These are phyloP conservation scores for Botrytis paeoniae DNA, from an alignment of 2,329 filamentous ascomycete genomes.

Conservation along the genomic window DNA sequence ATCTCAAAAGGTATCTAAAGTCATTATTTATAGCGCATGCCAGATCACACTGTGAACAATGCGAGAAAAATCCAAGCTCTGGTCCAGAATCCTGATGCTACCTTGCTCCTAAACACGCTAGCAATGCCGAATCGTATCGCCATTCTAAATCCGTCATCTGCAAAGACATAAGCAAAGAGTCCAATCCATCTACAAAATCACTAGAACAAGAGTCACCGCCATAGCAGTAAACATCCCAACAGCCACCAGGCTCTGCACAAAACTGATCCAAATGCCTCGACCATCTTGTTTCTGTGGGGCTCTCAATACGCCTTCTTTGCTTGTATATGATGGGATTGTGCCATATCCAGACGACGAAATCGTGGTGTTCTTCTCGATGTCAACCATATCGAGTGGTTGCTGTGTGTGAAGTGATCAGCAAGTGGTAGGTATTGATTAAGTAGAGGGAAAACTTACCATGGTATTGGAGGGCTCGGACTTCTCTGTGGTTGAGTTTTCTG, in stretches of 20 bases:
- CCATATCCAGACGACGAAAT: constrained; percentile 1
- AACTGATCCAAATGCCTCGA: constrained; percentile 12
- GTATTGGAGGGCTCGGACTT: constrained; percentile 2
- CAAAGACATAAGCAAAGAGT: neutral
- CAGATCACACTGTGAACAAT: neutral
- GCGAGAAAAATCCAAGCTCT: neutral
- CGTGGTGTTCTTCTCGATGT: constrained; percentile 9
- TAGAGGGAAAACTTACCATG: neutral
- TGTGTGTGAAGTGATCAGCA: neutral
- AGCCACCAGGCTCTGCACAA: constrained; percentile 16
- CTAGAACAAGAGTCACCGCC: constrained; percentile 8
- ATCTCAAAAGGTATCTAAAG: neutral
- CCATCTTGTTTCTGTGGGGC: neutral
- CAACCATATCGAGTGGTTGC: constrained; percentile 11
- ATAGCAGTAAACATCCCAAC: constrained; percentile 16
- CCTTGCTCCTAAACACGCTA: neutral
- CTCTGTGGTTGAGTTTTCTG: constrained; percentile 5
- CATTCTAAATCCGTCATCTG: neutral
- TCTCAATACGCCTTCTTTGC: neutral
- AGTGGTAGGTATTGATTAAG: neutral
- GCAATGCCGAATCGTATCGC: neutral
- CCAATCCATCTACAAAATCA: neutral
- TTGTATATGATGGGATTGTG: constrained; percentile 7
- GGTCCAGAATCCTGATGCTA: neutral
- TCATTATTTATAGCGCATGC: neutral